Evolutionary conservation across 2,329 filamentous ascomycete genomes (phyloP), one percentile per base, ranked within the genome.

Genomic region (Tolypocladium inflatum): DNA sequence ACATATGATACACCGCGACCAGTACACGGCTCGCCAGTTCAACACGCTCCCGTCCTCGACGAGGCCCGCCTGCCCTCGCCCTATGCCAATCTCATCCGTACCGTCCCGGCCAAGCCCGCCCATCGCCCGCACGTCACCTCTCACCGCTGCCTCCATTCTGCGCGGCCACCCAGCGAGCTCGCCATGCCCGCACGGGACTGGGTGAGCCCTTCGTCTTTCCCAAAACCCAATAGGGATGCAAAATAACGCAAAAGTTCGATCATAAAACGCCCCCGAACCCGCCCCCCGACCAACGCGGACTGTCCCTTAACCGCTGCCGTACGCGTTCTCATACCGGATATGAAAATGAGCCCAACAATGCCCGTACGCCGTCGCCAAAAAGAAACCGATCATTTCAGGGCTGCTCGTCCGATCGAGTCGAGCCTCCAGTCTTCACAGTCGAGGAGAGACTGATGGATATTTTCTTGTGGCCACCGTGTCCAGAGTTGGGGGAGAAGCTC

Each of bases 361-460:
- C 37, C 59, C 58, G 50, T 60, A 59, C 64, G 62, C 63, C 63
- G 51, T 62, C 52, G 60, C 61, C 63, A 43, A 42, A 21, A 41
- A 33, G 21, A 10, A 33, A 41, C 21, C 10, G 3, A 37, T 38
- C 42, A 26, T 3, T 21, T 63, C 55, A 78, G 42, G 70, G 68
- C 56, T 76, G 73, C 26, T 77, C 75, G 57, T 74, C 73, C 35
- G 73, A 72, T 60, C 72, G 67, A 51, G 70, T 60, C 48, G 67
- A 66, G 30, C 71, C 72, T 11, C 71, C 73, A 39, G 73, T 74
- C 66, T 74, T 78, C 33, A 78, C 63, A 38, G 73, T 71, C 5
- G 80, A 70, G 7, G 80, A 79, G 39, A 85, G 71, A 65, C 78
- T 84, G 63, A 85, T 85, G 57, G 81, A 75, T 64, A 85, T 85